Base-by-base conservation (phyloP, 495 filamentous ascomycete species). In the Choiromyces venosus region DNA sequence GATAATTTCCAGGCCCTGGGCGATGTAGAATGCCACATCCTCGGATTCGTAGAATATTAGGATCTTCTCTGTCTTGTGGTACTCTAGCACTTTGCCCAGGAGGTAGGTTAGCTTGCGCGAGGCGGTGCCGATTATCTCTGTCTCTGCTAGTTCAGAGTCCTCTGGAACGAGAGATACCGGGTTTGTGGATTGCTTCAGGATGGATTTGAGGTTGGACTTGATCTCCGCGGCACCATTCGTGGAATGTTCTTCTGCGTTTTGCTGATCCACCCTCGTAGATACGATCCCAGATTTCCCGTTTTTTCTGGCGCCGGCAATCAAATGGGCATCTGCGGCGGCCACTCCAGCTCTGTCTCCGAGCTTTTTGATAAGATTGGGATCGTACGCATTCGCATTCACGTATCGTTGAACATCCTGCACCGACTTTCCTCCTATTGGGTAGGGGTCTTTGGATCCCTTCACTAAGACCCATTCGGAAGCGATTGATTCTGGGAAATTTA, bases 31-130 rank as follows among this genome's bases (percentile, higher is more conserved):
- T 0, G 94, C 93, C 6, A 91, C 86, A 78, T 95, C 93, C 68
- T 93, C 89, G 69, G 90, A 90, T 70, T 97, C 94, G 83, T 96
- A 97, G 80, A 98, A 98, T 35, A 97, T 87, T 61, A 98, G 86
- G 37, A 94, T 97, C 79, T 98, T 96, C 72, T 96, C 93, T 0
- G 85, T 79, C 8, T 85, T 80, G 64, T 96, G 87, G 67, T 92
- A 84, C 66, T 87, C 83, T 4, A 88, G 77, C 18, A 97, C 87
- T 69, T 86, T 84, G 70, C 93, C 89, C 12, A 97, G 82, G 2
- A 98, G 85, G 76, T 97, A 97, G 3, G 91, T 93, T 3, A 98
- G 84, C 82, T 98, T 98, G 0, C 90, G 89, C 0, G 94, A 98
- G 1, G 91, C 87, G 0, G 93, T 96, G 10, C 92, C 93, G 68